A percentile compares a stretch with the other conserved stretches of the same genome.
Evolutionary conservation across 1,284 basidiomycete species (phyloP).

Genomic region (Schizophyllum commune): DNA sequence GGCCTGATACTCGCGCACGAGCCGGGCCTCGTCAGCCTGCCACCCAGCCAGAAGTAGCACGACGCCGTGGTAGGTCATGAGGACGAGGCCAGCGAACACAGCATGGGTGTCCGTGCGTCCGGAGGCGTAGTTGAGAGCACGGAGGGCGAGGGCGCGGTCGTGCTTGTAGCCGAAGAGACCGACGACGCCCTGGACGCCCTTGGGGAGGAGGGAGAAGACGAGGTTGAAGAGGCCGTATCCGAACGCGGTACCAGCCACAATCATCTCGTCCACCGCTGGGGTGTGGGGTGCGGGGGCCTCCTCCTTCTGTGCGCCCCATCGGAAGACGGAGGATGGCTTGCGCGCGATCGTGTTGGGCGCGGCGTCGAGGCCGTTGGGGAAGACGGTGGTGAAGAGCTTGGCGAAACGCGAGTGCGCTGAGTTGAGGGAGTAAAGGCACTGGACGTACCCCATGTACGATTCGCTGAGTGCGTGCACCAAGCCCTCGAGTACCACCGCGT

Average conservation of each 20-base stretch:
- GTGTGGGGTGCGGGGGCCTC: constrained; percentile 16
- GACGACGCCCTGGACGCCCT: constrained; percentile 49
- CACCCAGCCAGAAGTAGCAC: constrained; percentile 64
- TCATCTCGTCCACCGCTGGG: constrained; percentile 54
- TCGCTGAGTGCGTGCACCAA: constrained; percentile 67
- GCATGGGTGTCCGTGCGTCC: constrained; percentile 60
- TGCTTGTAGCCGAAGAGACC: constrained; percentile 39
- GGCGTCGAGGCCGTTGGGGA: constrained; percentile 54
- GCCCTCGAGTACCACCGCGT: constrained; percentile 60
- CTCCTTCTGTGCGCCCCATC: constrained; percentile 24
- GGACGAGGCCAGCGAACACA: constrained; percentile 71
- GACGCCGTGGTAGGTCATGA: constrained; percentile 73
- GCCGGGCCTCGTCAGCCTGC: constrained; percentile 61
- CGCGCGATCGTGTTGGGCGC: constrained; percentile 28
- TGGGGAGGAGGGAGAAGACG: constrained; percentile 67
- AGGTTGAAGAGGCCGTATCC: constrained; percentile 73
- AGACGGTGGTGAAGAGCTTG: constrained; percentile 69
- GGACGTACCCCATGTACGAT: constrained; percentile 70
- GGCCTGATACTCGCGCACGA: constrained; percentile 25
- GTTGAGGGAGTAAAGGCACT: constrained; percentile 56
- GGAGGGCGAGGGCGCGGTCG: constrained; percentile 58
- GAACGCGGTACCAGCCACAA: constrained; percentile 68
- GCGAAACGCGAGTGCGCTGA: constrained; percentile 64
- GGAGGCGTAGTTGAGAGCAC: constrained; percentile 60
- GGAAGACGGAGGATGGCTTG: constrained; percentile 36